These are phyloP conservation scores for Funneliformis caledonium DNA, from an alignment of 371 early-diverging fungal species.

Conservation along the genomic window DNA sequence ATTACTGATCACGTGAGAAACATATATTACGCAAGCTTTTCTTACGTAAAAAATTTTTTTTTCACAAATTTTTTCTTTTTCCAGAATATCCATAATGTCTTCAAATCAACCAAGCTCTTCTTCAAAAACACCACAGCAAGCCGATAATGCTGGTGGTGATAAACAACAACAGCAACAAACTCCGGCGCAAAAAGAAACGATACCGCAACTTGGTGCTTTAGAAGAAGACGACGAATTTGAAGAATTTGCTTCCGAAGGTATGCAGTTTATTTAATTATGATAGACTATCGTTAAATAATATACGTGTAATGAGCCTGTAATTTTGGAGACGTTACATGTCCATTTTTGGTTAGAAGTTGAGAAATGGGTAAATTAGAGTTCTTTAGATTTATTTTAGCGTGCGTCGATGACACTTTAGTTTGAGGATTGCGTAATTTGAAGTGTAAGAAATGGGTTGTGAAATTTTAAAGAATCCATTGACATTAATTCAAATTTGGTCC, in stretches of 20 bases:
- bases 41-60: no score
- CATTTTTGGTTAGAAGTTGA: no score
- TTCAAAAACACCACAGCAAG: neutral
- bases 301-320: neutral
- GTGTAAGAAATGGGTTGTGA: no score
- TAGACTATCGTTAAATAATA: neutral
- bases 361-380: no score
- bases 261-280: no score
- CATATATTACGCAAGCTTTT: no score
- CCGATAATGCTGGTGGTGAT: constrained; percentile 9
- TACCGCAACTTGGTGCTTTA: constrained; percentile 67
- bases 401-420: no score
- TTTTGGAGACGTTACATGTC: neutral
- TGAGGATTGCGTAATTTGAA: no score
- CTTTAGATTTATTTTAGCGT: neutral
- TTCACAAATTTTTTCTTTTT: no score
- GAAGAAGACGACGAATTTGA: constrained; percentile 95
- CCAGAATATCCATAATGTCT: constrained; percentile 4
- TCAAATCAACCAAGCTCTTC: constrained; percentile 1
- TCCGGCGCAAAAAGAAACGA: constrained; percentile 30
- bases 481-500: neutral
- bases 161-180: constrained; percentile 12
- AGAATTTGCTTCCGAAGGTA: constrained; percentile 88
- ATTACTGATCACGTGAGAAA: no score
- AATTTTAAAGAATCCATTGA: neutral